A percentile compares a stretch with the other conserved stretches of the same genome.
phyloP scores from a whole-genome alignment of 257 asterid species.

The Cynanchum wilfordii region DNA sequence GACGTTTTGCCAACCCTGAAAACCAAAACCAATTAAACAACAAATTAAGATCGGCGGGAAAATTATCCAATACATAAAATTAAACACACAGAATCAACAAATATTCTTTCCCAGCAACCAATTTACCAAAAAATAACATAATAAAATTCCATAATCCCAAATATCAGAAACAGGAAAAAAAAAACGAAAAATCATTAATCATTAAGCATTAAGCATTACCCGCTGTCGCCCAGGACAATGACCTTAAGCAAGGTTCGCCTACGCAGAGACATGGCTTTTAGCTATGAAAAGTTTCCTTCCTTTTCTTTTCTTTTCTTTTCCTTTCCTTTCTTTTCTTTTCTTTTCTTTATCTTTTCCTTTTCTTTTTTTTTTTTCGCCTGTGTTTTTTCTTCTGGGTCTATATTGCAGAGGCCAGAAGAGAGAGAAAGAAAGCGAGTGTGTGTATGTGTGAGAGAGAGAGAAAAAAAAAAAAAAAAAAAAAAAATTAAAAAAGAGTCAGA shows the following conservation, averaged over 20 bases:
- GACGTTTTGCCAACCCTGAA: slow-evolving; percentile 98
- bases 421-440: slow-evolving; percentile 2
- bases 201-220: slow-evolving; percentile 41
- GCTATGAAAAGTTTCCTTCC: slow-evolving; percentile 14
- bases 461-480: neutral
- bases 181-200: slow-evolving; percentile 4
- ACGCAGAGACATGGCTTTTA: slow-evolving; percentile 69
- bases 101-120: neutral
- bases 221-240: slow-evolving; percentile 98
- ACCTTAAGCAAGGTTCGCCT: slow-evolving; percentile 93
- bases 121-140: neutral
- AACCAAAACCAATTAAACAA: slow-evolving; percentile 11
- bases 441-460: slow-evolving; percentile 10
- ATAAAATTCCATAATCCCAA: neutral
- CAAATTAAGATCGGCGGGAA: slow-evolving; percentile 4
- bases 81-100: neutral
- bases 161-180: neutral
- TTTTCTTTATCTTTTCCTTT: too few species aligned
- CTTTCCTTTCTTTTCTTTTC: too few species aligned
- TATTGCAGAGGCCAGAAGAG: neutral
- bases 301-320: too few species aligned
- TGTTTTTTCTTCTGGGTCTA: neutral
- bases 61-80: neutral
- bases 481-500: neutral
- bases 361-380: neutral